Percentiles rank a stretch among this genome's conserved stretches.
Conservation (phyloP, 1,284 basidiomycete genomes). For the Agaricales sp. region DNA sequence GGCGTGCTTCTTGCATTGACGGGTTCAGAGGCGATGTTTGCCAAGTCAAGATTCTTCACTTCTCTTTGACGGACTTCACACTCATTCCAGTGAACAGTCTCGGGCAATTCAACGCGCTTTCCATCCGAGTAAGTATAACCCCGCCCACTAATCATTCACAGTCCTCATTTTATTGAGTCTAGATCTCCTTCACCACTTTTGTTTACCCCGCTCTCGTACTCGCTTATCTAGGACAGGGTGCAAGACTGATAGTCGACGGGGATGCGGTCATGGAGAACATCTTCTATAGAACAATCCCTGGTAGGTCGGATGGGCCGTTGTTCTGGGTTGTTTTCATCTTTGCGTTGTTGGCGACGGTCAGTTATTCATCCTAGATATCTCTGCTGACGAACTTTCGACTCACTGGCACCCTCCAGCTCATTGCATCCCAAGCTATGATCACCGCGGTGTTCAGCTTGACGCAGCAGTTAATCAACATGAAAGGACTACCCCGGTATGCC, state of each 20-base stretch:
- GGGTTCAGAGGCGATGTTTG: conserved; percentile 61
- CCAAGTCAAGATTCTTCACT: conserved; percentile 33
- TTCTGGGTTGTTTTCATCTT: conserved; percentile 57
- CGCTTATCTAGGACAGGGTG: conserved; percentile 63
- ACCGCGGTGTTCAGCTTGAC: conserved; percentile 56
- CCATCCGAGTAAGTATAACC: conserved; percentile 30
- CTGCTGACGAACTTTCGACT: not conserved
- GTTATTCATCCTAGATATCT: conserved; percentile 9
- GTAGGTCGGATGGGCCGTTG: conserved; percentile 35
- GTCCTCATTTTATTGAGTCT: conserved; percentile 7
- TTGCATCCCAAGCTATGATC: conserved; percentile 60
- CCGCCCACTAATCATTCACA: not conserved
- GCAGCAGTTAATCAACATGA: conserved; percentile 54
- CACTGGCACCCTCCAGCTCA: conserved; percentile 25
- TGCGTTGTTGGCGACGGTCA: conserved; percentile 52
- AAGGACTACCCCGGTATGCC: conserved; percentile 40
- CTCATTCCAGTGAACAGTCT: conserved; percentile 27
- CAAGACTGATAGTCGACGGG: conserved; percentile 42
- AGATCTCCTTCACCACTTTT: conserved; percentile 40
- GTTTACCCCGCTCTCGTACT: conserved; percentile 55
- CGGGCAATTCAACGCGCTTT: conserved; percentile 53
- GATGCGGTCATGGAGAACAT: conserved; percentile 39
- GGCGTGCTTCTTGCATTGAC: conserved; percentile 57
- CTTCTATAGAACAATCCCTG: conserved; percentile 59
- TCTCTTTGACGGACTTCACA: conserved; percentile 1